Base-by-base conservation (phyloP, 176 grass and related monocot species). In the Aegilops umbellulata region DNA sequence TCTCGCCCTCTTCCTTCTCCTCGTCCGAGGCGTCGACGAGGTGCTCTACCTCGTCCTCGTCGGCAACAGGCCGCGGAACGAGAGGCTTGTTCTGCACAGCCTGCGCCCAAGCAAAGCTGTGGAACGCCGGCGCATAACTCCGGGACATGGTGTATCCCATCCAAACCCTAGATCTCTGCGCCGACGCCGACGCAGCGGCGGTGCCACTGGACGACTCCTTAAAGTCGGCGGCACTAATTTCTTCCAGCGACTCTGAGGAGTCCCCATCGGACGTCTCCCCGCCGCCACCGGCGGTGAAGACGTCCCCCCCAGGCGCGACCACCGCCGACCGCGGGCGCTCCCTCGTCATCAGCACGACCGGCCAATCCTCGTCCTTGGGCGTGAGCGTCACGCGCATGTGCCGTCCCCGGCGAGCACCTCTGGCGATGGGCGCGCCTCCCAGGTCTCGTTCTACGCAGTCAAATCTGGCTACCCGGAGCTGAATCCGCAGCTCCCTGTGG, bases 81-180 rank as follows among this genome's bases (percentile, higher is more conserved):
- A 99, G 80, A 22, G 92, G 97, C 76, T 96, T 99, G 51, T 99
- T 99, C 87, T 93, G 94, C 71, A 99, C 94, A 29, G 97, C 94
- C 87, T 94, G 97, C 57, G 90, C 85, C 97, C 97, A 99, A 12
- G 97, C 97, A 49, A 99, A 93, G 82, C 83, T 96, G 69, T 94
- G 92, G 66, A 99, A 90, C 39, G 86, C 79, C 3, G 90, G 87
- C n/a, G 81, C 92, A 47, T 91, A 99, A 85, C 87, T 94, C 79
- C 89, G 86, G 8, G 94, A 82, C 87, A 99, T 96, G 57, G 84
- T 78, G 70, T 96, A 99, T 17, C 94, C 94, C 94, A 94, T 88
- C 94, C 94, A 96, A 24, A 91, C 83, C 63, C 90, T 90, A 82
- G 94, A 91, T 91, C 88, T 87, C 83, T 62, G 32, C 26, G 70